Evolutionary conservation across 1,284 basidiomycete species (phyloP).

Genomic region (Pyrrhoderma lamaoense): DNA sequence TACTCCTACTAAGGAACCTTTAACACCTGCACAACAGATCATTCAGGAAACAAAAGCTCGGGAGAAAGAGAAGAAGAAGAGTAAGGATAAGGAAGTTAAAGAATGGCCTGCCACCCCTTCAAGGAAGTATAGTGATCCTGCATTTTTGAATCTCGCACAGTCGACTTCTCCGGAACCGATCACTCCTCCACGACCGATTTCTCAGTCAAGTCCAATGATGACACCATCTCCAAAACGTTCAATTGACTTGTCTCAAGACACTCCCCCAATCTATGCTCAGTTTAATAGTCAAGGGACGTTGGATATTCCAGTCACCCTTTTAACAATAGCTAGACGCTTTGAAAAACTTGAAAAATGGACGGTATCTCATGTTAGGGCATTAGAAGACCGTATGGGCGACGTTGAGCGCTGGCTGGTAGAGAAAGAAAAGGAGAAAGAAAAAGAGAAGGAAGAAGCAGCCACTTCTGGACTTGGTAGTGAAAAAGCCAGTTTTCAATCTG

Average conservation of each 20-base stretch:
- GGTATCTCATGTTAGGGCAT: conserved; percentile 69
- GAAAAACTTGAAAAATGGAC: conserved; percentile 85
- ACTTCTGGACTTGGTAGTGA: conserved; percentile 5
- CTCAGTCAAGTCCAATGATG: conserved; percentile 34
- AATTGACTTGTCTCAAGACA: conserved; percentile 42
- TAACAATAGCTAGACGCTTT: conserved; percentile 63
- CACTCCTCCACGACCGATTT: conserved; percentile 44
- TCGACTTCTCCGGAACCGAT: conserved; percentile 27
- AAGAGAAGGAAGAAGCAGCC: conserved; percentile 4
- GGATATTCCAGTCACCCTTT: conserved; percentile 61
- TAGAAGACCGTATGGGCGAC: conserved; percentile 78
- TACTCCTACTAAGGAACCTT: conserved; percentile 60
- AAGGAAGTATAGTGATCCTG: conserved; percentile 47
- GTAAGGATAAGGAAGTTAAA: conserved; percentile 39
- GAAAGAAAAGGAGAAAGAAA: conserved; percentile 29
- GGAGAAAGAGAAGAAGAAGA: conserved; percentile 49
- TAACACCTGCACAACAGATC: conserved; percentile 75
- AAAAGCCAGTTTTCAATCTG: conserved; percentile 18
- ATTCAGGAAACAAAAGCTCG: conserved; percentile 62
- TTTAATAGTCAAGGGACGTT: conserved; percentile 62
- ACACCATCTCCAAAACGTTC: conserved; percentile 27
- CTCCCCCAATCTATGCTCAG: conserved; percentile 65
- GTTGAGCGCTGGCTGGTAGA: conserved; percentile 75
- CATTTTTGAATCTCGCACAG: conserved; percentile 44
- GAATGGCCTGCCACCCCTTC: conserved; percentile 49